Percentiles rank a stretch among this genome's conserved stretches.
phyloP scores from a whole-genome alignment of 2,329 filamentous ascomycete species.

The Trichoderma sp. region DNA sequence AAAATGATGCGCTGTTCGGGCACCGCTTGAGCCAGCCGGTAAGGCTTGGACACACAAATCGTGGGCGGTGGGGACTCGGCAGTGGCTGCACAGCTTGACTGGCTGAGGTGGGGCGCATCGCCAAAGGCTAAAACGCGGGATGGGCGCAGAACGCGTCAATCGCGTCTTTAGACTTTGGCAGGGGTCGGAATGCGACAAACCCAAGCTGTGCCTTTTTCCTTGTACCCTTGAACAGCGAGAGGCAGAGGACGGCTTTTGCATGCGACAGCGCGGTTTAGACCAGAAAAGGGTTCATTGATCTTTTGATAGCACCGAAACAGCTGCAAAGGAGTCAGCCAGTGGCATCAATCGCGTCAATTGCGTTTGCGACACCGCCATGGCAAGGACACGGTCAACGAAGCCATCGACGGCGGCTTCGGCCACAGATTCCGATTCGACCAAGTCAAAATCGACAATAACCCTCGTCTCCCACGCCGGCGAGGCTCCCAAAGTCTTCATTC shows the following conservation, averaged over 20 bases:
- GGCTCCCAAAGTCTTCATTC: conserved; percentile 59
- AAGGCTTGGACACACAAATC: conserved; percentile 22
- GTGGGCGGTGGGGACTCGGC: conserved; percentile 14
- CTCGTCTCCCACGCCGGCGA: conserved; percentile 34
- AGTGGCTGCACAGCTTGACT: conserved; percentile 19
- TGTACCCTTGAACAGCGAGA: background rate
- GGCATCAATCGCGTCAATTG: background rate
- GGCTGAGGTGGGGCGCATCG: conserved; percentile 15
- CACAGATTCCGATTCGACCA: conserved; percentile 33
- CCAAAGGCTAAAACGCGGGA: conserved; percentile 15
- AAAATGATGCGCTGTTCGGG: conserved; percentile 22
- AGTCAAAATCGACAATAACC: conserved; percentile 7
- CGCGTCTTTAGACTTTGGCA: conserved; percentile 24
- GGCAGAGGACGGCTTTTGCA: background rate
- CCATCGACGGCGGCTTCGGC: conserved; percentile 31
- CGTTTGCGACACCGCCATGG: conserved; percentile 45
- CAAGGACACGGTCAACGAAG: conserved; percentile 53
- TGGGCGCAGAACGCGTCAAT: conserved; percentile 16
- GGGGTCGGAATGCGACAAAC: conserved; percentile 4
- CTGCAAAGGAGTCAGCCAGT: background rate
- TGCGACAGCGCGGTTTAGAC: background rate
- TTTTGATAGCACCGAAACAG: background rate
- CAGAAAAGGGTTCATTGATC: background rate
- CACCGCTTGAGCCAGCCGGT: conserved; percentile 13
- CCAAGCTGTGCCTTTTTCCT: background rate